These are phyloP conservation scores for Cucumis melo DNA, from an alignment of 306 rosid genomes.

Conservation along the genomic window DNA sequence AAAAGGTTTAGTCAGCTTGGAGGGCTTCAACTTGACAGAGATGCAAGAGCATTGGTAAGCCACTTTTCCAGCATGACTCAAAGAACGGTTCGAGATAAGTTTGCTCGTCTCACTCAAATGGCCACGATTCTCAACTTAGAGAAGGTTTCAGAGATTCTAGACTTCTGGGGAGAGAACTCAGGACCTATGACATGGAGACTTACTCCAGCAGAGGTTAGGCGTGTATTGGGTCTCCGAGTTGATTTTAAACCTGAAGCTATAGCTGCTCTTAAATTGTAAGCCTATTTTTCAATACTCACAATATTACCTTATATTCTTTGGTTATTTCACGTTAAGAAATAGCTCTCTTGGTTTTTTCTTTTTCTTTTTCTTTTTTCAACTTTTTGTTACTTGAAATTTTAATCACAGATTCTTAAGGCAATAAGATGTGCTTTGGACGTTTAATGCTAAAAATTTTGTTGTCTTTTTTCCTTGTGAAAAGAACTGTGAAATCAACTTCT, in stretches of 20 bases:
- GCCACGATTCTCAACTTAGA: constrained; percentile 88
- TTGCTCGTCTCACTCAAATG: constrained; percentile 93
- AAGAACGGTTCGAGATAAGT: constrained; percentile 90
- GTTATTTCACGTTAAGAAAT: constrained; percentile 4
- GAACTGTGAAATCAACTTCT: not conserved
- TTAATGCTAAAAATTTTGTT: not conserved
- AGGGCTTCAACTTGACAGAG: constrained; percentile 95
- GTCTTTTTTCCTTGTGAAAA: not conserved
- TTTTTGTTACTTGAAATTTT: not conserved
- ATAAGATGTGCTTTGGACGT: not conserved
- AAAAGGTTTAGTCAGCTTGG: constrained; percentile 91
- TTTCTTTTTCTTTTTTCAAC: not conserved
- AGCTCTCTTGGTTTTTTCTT: not conserved
- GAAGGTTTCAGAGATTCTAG: constrained; percentile 90
- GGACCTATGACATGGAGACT: constrained; percentile 99
- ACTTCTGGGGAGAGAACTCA: constrained; percentile 98
- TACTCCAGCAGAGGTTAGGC: constrained; percentile 96
- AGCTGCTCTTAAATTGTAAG: constrained; percentile 62
- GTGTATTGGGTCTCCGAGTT: constrained; percentile 76
- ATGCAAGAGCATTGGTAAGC: constrained; percentile 83
- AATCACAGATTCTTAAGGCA: not conserved
- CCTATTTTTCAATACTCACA: not conserved
- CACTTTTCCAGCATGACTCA: constrained; percentile 89
- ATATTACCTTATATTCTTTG: constrained; percentile 18
- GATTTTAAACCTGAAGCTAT: constrained; percentile 94